Base-by-base conservation (phyloP, 78 protist species). In the Chrysochromulina tobinii region DNA sequence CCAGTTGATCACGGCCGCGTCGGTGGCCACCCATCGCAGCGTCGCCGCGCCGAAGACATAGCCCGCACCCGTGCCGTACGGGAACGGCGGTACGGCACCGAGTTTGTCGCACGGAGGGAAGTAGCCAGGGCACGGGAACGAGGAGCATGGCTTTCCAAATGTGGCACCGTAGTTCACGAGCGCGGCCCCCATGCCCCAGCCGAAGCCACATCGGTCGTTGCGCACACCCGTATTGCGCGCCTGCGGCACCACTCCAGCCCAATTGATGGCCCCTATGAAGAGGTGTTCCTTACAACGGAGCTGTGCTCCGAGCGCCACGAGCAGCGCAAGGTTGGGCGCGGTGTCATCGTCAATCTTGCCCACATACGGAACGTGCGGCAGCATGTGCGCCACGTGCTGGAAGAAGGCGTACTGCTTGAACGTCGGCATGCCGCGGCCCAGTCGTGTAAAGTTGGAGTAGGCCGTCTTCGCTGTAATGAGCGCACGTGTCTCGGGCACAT, bases 351-450 rank as follows among this genome's bases (percentile, higher is more conserved):
- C 83, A 2, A 8, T 3, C 57, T 75, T 75, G 83, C 58, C 83
- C 27, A 75, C 83, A 8, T 9, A 75, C 38, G 83, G 83, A 2
- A 75, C 57, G 25, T 12, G 23, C 12, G 83, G 57, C 15, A 50
- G n/a, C 5, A 1, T 11, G n/a, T 2, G 3, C 51, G 83, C 83
- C 58, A 57, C 83, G 54, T 75, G 83, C 59, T 75, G 58, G 83
- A 75, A 75, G 83, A 75, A 75, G 58, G 58, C 83, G 57, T 50
- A 75, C 83, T 75, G 83, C 83, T 75, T 75, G 83, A 75, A 75
- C 27, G 83, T 75, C 58, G 83, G 83, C 83, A 75, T 75, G 58
- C 83, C 57, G n/a, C 83, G 83, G 25, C 83, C 83, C 25, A 1
- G 12, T 4, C 23, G 1, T 11, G 57, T 75, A 59, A 50, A 75